These are phyloP conservation scores for Rostrohypoxylon terebratum DNA, from an alignment of 495 filamentous ascomycete species.

Conservation along the genomic window DNA sequence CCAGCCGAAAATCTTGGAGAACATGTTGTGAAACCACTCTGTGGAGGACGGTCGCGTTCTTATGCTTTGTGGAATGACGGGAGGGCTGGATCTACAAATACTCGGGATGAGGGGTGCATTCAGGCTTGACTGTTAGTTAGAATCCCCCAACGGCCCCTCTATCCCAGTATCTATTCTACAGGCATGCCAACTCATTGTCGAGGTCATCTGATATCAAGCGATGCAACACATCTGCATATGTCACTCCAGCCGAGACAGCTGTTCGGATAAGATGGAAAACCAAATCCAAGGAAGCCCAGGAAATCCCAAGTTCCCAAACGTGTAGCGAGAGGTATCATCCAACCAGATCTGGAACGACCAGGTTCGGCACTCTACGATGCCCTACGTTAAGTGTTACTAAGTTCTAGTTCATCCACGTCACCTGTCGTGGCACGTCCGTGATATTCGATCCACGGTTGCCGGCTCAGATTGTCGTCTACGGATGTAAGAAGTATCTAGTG, in stretches of 20 bases:
- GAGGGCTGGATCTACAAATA: slow-evolving; percentile 37
- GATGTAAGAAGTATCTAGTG: not conserved
- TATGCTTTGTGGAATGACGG: slow-evolving; percentile 39
- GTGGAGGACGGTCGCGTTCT: slow-evolving; percentile 31
- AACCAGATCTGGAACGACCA: slow-evolving; percentile 23
- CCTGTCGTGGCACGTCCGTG: slow-evolving; percentile 2
- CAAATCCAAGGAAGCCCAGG: slow-evolving; percentile 12
- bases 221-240: slow-evolving; percentile 46
- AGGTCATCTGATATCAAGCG: slow-evolving; percentile 47
- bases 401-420: slow-evolving; percentile 27
- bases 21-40: slow-evolving; percentile 33
- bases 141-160: slow-evolving; percentile 32
- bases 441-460: not conserved
- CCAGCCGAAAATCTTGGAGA: slow-evolving; percentile 31
- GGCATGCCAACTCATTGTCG: slow-evolving; percentile 33
- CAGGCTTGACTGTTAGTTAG: slow-evolving; percentile 22
- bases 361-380: slow-evolving; percentile 20
- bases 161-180: slow-evolving; percentile 20
- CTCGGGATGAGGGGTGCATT: slow-evolving; percentile 35
- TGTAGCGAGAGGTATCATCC: slow-evolving; percentile 23
- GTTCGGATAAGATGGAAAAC: slow-evolving; percentile 17
- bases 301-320: not conserved
- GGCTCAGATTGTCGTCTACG: not conserved
- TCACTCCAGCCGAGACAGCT: slow-evolving; percentile 21
- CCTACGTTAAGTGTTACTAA: slow-evolving; percentile 16